Evolutionary conservation across 1,284 basidiomycete species (phyloP), one percentile per base, ranked within the genome.

Genomic region (Cryptococcus sp.): DNA sequence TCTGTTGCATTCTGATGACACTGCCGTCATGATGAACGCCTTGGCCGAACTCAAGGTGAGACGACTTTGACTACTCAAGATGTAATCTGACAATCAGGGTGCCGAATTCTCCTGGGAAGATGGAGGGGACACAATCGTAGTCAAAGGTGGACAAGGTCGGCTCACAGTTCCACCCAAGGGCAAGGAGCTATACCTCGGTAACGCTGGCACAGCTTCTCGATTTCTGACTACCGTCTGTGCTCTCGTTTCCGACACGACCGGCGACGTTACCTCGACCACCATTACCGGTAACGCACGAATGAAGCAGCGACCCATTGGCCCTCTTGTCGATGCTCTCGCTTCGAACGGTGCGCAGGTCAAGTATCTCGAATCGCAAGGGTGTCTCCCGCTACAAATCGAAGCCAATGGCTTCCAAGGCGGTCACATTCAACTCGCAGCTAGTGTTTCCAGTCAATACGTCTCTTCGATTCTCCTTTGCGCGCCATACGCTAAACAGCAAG

Each of bases 261-360:
- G 82, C 2, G 64, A 74, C 10, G 65, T 68, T 22, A 58, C 76
- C 2, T 76, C 79, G 23, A 93, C 91, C 1, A 76, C 88, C 67
- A 88, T 98, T 72, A 98, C 94, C 2, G 96, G 96, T 47, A 99
- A 99, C 67, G 90, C 91, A 0, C 85, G 94, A 49, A 99, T 98
- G 96, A 97, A 98, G 78, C 90, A 98, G 74, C 87, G 96, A 24
- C 82, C 81, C 9, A 94, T 97, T 59, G 94, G 91, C 0, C 90
- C 94, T 5, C 81, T 98, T n/a, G 94, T 98, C 53, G 87, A 91
- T 46, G 92, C 96, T 1, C 83, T 98, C 14, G 78, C 81, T 40
- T 81, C 82, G 18, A 98, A 97, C 67, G 88, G 92, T 21, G 86
- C 84, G 57, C 69, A 80, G 25, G 85, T 98, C 69, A 77, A 82